Percentiles rank a stretch among this genome's conserved stretches.
Conservation (phyloP, 495 filamentous ascomycete species). For the Aspergillus ellipticus region DNA sequence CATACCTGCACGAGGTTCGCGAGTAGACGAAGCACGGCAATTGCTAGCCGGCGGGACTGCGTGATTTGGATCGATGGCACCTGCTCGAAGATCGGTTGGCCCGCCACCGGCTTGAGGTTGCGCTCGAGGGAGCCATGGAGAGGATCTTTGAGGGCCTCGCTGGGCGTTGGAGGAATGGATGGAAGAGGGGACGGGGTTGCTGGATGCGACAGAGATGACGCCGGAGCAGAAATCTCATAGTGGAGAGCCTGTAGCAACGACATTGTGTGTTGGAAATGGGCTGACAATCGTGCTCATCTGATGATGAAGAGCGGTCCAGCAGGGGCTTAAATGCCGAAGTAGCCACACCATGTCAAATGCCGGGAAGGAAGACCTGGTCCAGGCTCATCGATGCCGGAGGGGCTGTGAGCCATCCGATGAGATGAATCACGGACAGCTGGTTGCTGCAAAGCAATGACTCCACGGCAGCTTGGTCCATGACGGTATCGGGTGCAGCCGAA, state of each 20-base stretch:
- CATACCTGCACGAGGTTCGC: slow-evolving; percentile 30
- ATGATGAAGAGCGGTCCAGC: no score
- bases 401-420: no score
- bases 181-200: not conserved
- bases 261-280: not conserved
- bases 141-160: not conserved
- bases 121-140: not conserved
- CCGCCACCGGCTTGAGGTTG: slow-evolving; percentile 5
- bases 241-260: slow-evolving; percentile 2
- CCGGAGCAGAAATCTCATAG: slow-evolving; percentile 1
- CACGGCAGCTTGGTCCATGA: no score
- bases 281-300: no score
- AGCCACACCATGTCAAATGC: no score
- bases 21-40: slow-evolving; percentile 22
- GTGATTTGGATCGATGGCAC: slow-evolving; percentile 14
- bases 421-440: no score
- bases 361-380: no score
- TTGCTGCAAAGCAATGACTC: no score
- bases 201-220: not conserved
- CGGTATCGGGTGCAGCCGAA: no score
- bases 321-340: no score
- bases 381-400: no score
- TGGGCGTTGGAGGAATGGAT: not conserved
- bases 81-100: slow-evolving; percentile 23
- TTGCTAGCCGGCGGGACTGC: slow-evolving; percentile 15